Evolutionary conservation across 2,329 filamentous ascomycete species (phyloP), one percentile per base, ranked within the genome.

Genomic region (Colletotrichum ledebouriae): DNA sequence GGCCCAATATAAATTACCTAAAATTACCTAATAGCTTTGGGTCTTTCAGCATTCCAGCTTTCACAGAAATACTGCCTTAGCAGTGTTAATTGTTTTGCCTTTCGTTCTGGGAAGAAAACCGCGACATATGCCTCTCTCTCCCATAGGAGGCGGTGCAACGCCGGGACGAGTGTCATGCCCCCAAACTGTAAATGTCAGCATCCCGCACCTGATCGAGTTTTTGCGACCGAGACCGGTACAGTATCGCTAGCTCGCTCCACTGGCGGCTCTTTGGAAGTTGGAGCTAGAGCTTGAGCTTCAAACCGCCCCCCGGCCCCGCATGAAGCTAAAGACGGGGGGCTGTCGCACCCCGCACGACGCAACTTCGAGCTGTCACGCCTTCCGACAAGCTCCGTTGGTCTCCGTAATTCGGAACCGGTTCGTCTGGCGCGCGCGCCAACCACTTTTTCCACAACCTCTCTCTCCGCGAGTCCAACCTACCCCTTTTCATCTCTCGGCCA

Each of bases 301-400:
- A 53, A 59, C 44, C 47, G 42, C 17, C 60, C 34, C 50, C 17
- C 33, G 56, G 61, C 66, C 66, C 66, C 66, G 61, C 61, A 69
- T 69, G 56, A 25, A 66, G 66, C 66, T 66, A 69, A 44, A 15
- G 55, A 65, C 47, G 56, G 49, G 53, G 65, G 49, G 37, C 37
- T 55, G 37, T 68, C 33, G 37, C 55, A 56, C 66, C 66, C 65
- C 66, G 61, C 66, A 66, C 66, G 34, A 69, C 60, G 66, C 66
- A 69, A 60, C 61, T 42, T 60, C 25, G 49, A 56, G 25, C 25
- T 57, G 55, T 69, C 66, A 59, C 34, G 61, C 34, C 55, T 69
- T 69, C 66, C 66, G 66, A 69, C 55, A 65, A 63, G 59, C 64
- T 69, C 61, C 65, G 65, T 65, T 37, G 33, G 60, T 59, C 60